These are phyloP conservation scores for Lagerstroemia speciosa DNA, from an alignment of 345 rosid genomes.

Conservation along the genomic window DNA sequence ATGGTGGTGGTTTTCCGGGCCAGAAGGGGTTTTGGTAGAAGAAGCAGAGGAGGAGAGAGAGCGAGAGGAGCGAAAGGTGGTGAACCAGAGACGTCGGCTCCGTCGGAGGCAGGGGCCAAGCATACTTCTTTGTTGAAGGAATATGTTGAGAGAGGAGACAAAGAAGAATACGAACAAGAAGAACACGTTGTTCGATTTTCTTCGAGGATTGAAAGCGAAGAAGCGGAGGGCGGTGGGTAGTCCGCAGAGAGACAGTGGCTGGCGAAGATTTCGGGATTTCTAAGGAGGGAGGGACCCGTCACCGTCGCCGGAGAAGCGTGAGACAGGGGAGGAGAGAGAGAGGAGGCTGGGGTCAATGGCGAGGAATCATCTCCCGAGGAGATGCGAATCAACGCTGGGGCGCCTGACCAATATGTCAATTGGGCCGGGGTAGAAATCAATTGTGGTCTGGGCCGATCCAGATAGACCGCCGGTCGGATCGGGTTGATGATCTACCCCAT, in stretches of 20 bases:
- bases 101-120: conserved; percentile 33
- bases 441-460: neutral
- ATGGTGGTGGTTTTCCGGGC: conserved; percentile 18
- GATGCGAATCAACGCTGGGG: neutral
- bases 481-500: neutral
- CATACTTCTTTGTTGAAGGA: conserved; percentile 15
- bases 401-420: neutral
- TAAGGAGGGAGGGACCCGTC: neutral
- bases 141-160: neutral
- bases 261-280: conserved; percentile 7
- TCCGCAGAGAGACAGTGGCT: neutral
- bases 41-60: conserved; percentile 30
- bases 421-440: neutral
- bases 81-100: conserved; percentile 31
- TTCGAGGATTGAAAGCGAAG: neutral
- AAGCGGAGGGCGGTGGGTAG: neutral
- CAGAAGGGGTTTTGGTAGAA: conserved; percentile 19
- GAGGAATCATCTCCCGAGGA: neutral
- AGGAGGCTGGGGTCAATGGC: neutral
- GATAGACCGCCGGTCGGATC: neutral
- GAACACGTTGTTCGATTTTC: neutral
- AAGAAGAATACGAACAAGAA: neutral
- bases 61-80: conserved; percentile 27
- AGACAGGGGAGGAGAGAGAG: neutral
- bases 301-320: neutral